Evolutionary conservation across 208 protist genomes (phyloP).

Genomic region (Acanthamoeba lenticulata): DNA sequence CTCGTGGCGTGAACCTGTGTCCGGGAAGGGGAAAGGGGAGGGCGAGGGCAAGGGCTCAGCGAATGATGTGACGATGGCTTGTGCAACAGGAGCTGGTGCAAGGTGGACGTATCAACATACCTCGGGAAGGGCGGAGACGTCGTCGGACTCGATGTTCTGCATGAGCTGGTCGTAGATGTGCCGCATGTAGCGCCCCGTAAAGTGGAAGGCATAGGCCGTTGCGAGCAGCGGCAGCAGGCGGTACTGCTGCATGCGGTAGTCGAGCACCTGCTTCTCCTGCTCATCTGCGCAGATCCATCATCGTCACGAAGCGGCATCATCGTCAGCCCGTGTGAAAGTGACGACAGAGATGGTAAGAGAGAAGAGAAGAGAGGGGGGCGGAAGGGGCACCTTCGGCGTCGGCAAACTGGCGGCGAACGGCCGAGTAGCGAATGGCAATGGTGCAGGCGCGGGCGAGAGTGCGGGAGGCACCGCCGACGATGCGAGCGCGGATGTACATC

Average conservation of each 20-base stretch:
- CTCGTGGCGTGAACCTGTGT: slow-evolving; percentile 49
- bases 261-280: slow-evolving; percentile 50
- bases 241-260: slow-evolving; percentile 70
- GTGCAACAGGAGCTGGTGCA: background rate
- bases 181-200: slow-evolving; percentile 56
- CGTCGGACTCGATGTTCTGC: background rate
- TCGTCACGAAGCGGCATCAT: no score
- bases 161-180: slow-evolving; percentile 22
- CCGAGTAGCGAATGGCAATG: slow-evolving; percentile 78
- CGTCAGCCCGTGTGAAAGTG: no score
- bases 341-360: no score
- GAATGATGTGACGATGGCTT: no score
- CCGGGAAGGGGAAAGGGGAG: background rate
- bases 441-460: slow-evolving; percentile 48
- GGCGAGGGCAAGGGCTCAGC: no score
- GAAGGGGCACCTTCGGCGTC: background rate
- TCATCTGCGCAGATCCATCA: no score
- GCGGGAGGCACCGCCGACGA: slow-evolving; percentile 15
- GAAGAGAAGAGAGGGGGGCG: no score
- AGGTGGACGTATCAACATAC: background rate
- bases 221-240: slow-evolving; percentile 57
- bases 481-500: slow-evolving; percentile 38
- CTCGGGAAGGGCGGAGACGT: slow-evolving; percentile 27
- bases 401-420: slow-evolving; percentile 76
- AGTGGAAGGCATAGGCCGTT: slow-evolving; percentile 53